Percentiles rank a stretch among this genome's conserved stretches.
Evolutionary conservation across 2,329 filamentous ascomycete species (phyloP).

Genomic region (Hymenoscyphus salicellus): DNA sequence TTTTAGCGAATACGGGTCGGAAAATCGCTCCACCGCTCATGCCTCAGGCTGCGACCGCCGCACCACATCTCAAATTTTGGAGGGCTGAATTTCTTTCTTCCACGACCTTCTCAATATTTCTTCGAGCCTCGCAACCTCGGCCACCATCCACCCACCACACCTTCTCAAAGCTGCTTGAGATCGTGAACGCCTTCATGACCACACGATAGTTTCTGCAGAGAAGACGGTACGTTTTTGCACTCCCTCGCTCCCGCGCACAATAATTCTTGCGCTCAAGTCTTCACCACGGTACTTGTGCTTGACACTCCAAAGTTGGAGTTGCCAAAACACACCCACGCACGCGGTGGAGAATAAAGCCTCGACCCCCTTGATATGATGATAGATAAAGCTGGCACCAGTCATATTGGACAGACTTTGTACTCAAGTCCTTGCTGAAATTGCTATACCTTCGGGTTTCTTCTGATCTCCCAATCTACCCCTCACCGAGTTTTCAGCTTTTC

Average conservation of each 20-base stretch:
- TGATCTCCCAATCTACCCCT: constrained; percentile 22
- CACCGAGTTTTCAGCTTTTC: constrained; percentile 10
- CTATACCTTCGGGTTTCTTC: constrained; percentile 31
- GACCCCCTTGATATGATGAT: constrained; percentile 26
- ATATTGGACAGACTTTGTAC: constrained; percentile 31
- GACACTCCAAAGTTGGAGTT: constrained; percentile 6
- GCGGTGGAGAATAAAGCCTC: not conserved
- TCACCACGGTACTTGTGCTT: not conserved
- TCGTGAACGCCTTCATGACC: constrained; percentile 13
- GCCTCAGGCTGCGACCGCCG: not conserved
- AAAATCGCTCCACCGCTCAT: not conserved
- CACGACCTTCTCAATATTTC: constrained; percentile 12
- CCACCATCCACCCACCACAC: not conserved
- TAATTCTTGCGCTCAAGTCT: not conserved
- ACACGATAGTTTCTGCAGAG: constrained; percentile 8
- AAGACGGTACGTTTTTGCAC: constrained; percentile 9
- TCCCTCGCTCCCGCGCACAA: not conserved
- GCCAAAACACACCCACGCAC: not conserved
- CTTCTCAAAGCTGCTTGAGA: constrained; percentile 7
- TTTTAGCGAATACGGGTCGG: no score
- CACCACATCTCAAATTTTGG: not conserved
- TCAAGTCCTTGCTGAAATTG: constrained; percentile 29
- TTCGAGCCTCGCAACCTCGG: constrained; percentile 16
- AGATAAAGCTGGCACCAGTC: constrained; percentile 33
- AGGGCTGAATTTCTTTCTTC: constrained; percentile 5